Conservation (phyloP, 139 green algal genomes). For the Tetradesmus lagerheimii region DNA sequence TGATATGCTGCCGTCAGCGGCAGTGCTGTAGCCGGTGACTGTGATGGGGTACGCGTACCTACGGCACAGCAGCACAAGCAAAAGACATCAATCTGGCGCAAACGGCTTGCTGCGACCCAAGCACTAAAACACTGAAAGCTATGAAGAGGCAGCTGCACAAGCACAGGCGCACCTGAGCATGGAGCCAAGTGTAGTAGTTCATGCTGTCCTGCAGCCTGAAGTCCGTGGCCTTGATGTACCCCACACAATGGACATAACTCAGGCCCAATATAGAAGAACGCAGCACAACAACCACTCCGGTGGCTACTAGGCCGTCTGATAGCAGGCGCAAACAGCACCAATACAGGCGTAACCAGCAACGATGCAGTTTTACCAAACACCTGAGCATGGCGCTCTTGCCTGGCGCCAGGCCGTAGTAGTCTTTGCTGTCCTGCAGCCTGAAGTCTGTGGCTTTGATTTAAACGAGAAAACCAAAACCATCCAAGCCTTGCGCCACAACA, state of each 20-base stretch:
- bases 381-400: conserved; percentile 93
- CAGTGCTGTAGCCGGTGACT: conserved; percentile 74
- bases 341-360: too few relatives aligned
- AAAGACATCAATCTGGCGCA: too few relatives aligned
- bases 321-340: too few relatives aligned
- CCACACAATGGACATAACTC: conserved; percentile 73
- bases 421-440: conserved; percentile 86
- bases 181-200: conserved; percentile 93
- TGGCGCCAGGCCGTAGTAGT: conserved; percentile 93
- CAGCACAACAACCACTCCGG: too few relatives aligned
- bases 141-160: background rate
- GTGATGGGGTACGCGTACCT: conserved; percentile 94
- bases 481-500: too few relatives aligned
- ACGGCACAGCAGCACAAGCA: background rate
- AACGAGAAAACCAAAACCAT: conserved; percentile 62
- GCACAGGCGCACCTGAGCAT: conserved; percentile 87
- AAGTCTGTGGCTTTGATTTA: conserved; percentile 98
- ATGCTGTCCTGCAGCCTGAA: conserved; percentile 92
- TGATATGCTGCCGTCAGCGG: conserved; percentile 63
- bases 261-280: too few relatives aligned
- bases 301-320: too few relatives aligned
- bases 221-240: conserved; percentile 97
- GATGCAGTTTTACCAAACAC: conserved; percentile 63
- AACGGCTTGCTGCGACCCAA: too few relatives aligned
- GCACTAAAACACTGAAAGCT: too few relatives aligned